Evolutionary conservation across 2,329 filamentous ascomycete species (phyloP), one percentile per base, ranked within the genome.

Genomic region (Penicillium psychrosexuale): DNA sequence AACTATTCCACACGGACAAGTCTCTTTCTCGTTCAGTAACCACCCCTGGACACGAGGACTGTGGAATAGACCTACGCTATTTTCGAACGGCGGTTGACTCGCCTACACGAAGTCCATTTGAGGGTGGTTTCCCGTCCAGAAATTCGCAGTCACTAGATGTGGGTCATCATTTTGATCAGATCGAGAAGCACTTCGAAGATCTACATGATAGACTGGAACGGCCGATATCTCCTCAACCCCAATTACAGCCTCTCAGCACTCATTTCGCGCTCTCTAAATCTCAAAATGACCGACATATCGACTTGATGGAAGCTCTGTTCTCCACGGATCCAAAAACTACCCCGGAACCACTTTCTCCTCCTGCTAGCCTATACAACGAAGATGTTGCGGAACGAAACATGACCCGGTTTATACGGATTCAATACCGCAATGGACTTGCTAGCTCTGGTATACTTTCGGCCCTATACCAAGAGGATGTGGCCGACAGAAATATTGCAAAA

Each of bases 331-430:
- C 64, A 34, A 48, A 58, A 60, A 63, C 36, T 53, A 63, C 28
- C 53, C 54, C 43, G 40, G 64, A n/a, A 58, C 40, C 58, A 13
- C 51, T 62, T 9, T 57, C 70, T 28, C 71, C 71, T 9, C 70
- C 71, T 3, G 65, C 62, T 6, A 67, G 63, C 17, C 70, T 70
- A 11, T 77, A 74, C 58, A 77, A 77, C 44, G 74, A 77, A 61
- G 72, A 77, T 59, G 66, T 77, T 49, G 74, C 74, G 5, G 74
- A 77, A 55, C 71, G 74, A 24, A 77, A 77, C 48, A 73, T 75
- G 67, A 68, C 64, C 8, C 57, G 65, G 12, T 70, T 72, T 42
- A 60, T 72, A 8, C 66, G 67, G 37, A 61, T 61, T 5, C 63
- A 66, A 46, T 53, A 66, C 49, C 59, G 57, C 27, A 70, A 61